Conservation (phyloP, 495 filamentous ascomycete species). For the Aspergillus indologenus region DNA sequence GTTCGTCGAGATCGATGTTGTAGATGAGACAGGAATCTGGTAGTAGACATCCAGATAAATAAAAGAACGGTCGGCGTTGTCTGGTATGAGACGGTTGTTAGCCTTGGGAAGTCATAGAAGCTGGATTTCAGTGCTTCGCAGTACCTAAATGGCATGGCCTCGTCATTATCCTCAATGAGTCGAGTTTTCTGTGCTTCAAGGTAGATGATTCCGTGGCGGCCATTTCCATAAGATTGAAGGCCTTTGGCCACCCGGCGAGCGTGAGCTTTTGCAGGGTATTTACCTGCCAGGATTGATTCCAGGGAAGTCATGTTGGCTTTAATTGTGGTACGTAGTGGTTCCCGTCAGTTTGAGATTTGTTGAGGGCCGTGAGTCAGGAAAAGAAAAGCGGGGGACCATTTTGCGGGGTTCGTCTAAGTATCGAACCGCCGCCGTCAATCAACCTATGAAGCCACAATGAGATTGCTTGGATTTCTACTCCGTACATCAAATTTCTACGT, state of each 20-base stretch:
- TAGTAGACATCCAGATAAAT: slow-evolving; percentile 81
- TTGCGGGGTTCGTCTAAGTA: not conserved
- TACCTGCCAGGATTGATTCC: slow-evolving; percentile 57
- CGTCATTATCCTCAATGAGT: slow-evolving; percentile 80
- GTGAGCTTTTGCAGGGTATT: slow-evolving; percentile 95
- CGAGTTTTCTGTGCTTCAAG: slow-evolving; percentile 79
- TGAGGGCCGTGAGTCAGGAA: not conserved
- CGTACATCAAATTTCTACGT: no score
- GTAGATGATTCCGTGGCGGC: slow-evolving; percentile 57
- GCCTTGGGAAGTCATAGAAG: not conserved
- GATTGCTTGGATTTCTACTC: no score
- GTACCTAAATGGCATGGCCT: slow-evolving; percentile 72
- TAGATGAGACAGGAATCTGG: slow-evolving; percentile 82
- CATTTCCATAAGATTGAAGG: slow-evolving; percentile 46
- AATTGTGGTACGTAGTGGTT: not conserved
- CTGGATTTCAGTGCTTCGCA: slow-evolving; percentile 7
- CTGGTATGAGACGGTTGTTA: slow-evolving; percentile 22
- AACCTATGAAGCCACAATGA: not conserved
- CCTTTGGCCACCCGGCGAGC: slow-evolving; percentile 75
- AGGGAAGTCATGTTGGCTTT: slow-evolving; percentile 33
- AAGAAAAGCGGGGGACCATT: not conserved
- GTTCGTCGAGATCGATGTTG: slow-evolving; percentile 63
- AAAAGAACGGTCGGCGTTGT: slow-evolving; percentile 92
- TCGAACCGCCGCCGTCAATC: not conserved
- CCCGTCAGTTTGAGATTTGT: no score